These are phyloP conservation scores for Croton laevigatus DNA, from an alignment of 441 rosid genomes.

Conservation along the genomic window DNA sequence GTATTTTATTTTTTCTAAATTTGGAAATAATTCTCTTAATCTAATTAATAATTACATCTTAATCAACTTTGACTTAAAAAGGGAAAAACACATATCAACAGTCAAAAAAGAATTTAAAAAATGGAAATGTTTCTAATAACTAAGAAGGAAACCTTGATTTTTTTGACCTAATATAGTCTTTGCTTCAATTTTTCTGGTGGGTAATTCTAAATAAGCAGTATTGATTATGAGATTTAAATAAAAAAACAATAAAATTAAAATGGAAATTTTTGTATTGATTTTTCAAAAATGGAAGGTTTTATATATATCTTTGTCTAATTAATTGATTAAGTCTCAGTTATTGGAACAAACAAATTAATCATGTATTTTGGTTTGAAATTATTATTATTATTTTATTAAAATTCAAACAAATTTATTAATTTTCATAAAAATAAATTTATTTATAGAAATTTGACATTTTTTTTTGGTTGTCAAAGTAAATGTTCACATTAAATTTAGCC, in stretches of 20 bases:
- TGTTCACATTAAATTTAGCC: too few relatives aligned
- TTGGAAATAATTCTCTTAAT: constrained; percentile 1
- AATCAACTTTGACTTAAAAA: neutral
- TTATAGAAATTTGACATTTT: too few relatives aligned
- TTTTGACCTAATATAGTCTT: neutral
- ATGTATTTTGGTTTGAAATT: neutral
- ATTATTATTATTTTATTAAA: too few relatives aligned
- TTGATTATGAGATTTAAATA: neutral
- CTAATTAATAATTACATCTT: neutral
- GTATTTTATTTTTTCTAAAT: neutral
- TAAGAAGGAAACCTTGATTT: constrained; percentile 1
- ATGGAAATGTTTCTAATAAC: neutral
- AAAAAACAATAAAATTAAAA: neutral
- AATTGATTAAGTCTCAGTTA: neutral
- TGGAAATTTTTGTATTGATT: neutral
- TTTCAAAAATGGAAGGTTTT: neutral
- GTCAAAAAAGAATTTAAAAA: neutral
- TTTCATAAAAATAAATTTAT: too few relatives aligned
- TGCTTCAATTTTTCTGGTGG: neutral
- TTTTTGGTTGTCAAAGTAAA: too few relatives aligned
- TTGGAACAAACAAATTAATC: neutral
- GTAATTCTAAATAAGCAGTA: neutral
- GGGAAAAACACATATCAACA: neutral
- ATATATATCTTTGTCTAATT: neutral
- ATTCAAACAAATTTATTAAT: too few relatives aligned